Evolutionary conservation across 441 rosid genomes (phyloP).

Genomic region (Rhodomyrtus psidioides): DNA sequence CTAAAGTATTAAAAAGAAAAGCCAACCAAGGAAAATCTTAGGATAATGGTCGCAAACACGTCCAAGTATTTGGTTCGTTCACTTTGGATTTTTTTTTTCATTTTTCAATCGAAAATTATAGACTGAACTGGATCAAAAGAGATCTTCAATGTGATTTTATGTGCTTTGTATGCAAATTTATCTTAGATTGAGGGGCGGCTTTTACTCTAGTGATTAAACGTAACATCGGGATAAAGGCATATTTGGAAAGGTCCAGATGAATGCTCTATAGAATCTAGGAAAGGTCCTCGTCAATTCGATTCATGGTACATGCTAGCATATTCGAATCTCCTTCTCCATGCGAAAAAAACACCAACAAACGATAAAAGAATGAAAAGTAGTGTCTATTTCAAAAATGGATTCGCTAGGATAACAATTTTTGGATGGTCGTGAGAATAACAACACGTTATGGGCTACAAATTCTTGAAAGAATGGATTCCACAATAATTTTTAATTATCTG

Average conservation of each 20-base stretch:
- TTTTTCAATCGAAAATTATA: background rate
- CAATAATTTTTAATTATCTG: too few relatives aligned
- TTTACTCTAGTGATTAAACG: background rate
- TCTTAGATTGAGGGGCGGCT: background rate
- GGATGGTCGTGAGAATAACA: too few relatives aligned
- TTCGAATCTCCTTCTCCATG: background rate
- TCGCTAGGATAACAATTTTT: too few relatives aligned
- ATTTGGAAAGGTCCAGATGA: too few relatives aligned
- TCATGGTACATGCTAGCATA: background rate
- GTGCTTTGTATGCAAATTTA: background rate
- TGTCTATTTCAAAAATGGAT: background rate
- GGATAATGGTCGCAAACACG: background rate
- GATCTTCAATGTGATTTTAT: background rate
- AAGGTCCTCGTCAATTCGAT: too few relatives aligned
- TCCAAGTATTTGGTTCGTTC: background rate
- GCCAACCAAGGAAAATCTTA: background rate
- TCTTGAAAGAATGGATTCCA: too few relatives aligned
- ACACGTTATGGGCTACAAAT: too few relatives aligned
- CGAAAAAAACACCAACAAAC: background rate
- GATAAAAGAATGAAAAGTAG: background rate
- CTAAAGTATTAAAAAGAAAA: background rate
- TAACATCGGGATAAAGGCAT: background rate
- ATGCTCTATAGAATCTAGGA: too few relatives aligned
- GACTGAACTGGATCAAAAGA: accelerated
- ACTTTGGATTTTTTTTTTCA: background rate